Evolutionary conservation across 2,329 filamentous ascomycete species (phyloP), one percentile per base, ranked within the genome.

Genomic region (Achaetomium macrosporum): DNA sequence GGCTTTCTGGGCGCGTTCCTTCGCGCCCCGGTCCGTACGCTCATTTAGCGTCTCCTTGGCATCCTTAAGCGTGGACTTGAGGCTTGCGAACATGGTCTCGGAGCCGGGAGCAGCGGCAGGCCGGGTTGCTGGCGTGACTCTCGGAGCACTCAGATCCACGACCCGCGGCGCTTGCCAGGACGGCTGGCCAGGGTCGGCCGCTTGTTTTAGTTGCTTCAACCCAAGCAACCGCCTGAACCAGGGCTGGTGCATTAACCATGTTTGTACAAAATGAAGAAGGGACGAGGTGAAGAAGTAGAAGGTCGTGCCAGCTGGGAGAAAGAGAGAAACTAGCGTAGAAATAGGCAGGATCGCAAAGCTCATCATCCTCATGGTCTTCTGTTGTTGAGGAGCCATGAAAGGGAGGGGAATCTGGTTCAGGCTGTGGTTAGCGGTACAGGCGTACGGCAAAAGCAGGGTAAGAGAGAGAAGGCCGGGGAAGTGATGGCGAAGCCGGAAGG

Each of bases 211-310:
- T 6, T 68, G 67, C 20, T 64, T 65, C 51, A 78, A 69, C 17
- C 71, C 70, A 13, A 71, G 61, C 53, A 56, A 61, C 1, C 56
- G 51, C 36, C 76, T 69, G 57, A 77, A 65, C 59, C 61, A 62
- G 5, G 63, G 54, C 43, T 67, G 67, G 57, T 71, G 69, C 55
- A 81, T 68, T 3, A 77, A 48, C 43, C 65, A 66, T 5, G 73
- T 63, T 67, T 84, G 80, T 17, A 63, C 2, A 35, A 58, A 65
- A 42, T 72, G 70, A 13, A 71, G 54, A 5, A 66, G 1, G 48
- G 67, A 66, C 3, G 74, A 69, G 13, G 69, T 58, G 48, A 78
- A 66, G 69, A 89, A 87, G 70, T 81, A 85, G 30, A 87, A 63
- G 63, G 86, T 83, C 2, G 87, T 66, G 17, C 73, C 75, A 20